phyloP scores from a whole-genome alignment of 1,284 basidiomycete genomes.

The Acaromyces ingoldii region DNA sequence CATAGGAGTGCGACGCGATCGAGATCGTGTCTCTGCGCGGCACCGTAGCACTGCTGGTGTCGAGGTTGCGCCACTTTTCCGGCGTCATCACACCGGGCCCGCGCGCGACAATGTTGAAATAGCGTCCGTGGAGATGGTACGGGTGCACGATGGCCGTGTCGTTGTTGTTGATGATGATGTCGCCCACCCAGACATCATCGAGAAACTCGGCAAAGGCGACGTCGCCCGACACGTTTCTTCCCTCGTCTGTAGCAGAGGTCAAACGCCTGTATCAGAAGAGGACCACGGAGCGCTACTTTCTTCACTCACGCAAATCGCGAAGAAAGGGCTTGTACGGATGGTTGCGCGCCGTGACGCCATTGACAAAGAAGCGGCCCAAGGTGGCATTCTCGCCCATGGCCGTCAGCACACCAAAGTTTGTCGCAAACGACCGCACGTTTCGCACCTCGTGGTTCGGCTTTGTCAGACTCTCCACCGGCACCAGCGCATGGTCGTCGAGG shows the following conservation, averaged over 20 bases:
- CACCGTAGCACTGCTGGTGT: constrained; percentile 45
- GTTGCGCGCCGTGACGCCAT: constrained; percentile 24
- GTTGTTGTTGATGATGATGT: constrained; percentile 51
- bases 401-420: neutral
- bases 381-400: constrained; percentile 20
- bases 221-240: constrained; percentile 16
- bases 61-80: constrained; percentile 12
- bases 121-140: constrained; percentile 20
- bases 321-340: constrained; percentile 41
- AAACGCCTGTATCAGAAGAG: no score
- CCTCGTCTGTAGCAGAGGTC: no score
- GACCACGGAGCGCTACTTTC: no score
- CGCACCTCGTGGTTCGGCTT: no score
- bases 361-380: constrained; percentile 24
- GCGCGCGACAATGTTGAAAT: constrained; percentile 43
- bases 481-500: constrained; percentile 16
- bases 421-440: no score
- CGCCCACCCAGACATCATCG: constrained; percentile 26
- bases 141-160: constrained; percentile 49
- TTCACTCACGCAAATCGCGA: constrained; percentile 19
- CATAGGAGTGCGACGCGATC: constrained; percentile 28
- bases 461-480: no score
- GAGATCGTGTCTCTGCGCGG: constrained; percentile 51
- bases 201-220: constrained; percentile 17
- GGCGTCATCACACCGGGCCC: constrained; percentile 42